Percentiles rank a stretch among this genome's conserved stretches.
phyloP scores from a whole-genome alignment of 495 filamentous ascomycete genomes.

The Hyaloscypha bicolor region DNA sequence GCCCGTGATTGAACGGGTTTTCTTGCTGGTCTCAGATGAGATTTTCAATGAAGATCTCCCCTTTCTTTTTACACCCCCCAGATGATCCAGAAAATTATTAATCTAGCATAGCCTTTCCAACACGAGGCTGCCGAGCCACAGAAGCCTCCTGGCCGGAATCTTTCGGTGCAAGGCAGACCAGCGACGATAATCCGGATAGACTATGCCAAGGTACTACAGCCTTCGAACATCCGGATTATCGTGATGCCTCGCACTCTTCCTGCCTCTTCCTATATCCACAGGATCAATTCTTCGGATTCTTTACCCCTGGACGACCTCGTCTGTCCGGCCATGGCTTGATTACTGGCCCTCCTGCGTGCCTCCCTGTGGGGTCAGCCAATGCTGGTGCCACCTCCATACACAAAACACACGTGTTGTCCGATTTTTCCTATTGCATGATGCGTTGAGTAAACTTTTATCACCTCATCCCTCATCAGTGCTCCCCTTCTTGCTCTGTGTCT shows the following conservation, averaged over 20 bases:
- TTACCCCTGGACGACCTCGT: constrained; percentile 2
- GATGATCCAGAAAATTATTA: constrained; percentile 25
- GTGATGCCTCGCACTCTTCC: not conserved
- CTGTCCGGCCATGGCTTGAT: not conserved
- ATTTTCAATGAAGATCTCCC: not conserved
- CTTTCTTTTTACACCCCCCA: constrained; percentile 15
- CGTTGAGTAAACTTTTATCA: constrained; percentile 20
- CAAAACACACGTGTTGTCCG: constrained; percentile 22
- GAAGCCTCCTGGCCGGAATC: constrained; percentile 9
- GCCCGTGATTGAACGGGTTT: not conserved
- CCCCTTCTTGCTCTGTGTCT: not conserved
- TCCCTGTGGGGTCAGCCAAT: constrained; percentile 10
- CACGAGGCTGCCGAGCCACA: constrained; percentile 9
- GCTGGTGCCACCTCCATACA: constrained; percentile 18
- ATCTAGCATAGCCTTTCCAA: constrained; percentile 6
- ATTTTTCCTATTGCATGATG: constrained; percentile 21
- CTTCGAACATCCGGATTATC: constrained; percentile 15
- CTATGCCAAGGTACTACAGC: not conserved
- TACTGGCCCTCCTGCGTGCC: not conserved
- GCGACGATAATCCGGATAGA: constrained; percentile 28
- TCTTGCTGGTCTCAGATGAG: not conserved
- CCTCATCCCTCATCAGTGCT: constrained; percentile 14
- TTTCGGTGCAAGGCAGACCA: constrained; percentile 17
- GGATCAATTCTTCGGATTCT: not conserved
- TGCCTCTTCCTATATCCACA: not conserved